Base-by-base conservation (phyloP, 192 early-diverging fungal genomes). In the Entomortierella lignicola region DNA sequence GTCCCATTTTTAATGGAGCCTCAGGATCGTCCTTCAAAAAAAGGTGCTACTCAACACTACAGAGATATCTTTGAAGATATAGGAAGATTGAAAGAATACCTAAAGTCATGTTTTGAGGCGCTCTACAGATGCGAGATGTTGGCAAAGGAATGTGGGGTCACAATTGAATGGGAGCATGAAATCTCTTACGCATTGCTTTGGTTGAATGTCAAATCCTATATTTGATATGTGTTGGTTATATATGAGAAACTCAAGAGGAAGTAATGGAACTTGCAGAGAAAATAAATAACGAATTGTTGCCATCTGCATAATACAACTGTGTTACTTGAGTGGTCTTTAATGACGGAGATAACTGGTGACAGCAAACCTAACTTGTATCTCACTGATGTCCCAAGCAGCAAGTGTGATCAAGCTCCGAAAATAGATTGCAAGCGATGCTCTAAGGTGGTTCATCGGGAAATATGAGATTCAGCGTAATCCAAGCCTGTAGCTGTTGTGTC, bases 81-180 rank as follows among this genome's bases (percentile, higher is more conserved):
- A n/a, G 37, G 21, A 13, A 37, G 31, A 25, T 30, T 64, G 13
- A 64, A 64, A 34, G 32, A 64, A n/a, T 64, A 64, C n/a, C 32
- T 64, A 23, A 64, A 64, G 34, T 25, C n/a, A 23, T 64, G 63
- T 18, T 54, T 64, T 30, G 63, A 50, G 21, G 52, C 54, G 32
- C 21, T 64, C 26, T 64, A 64, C 26, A 29, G 63, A 44, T 31
- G 34, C 23, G 63, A 64, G 51, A 54, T 64, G 63, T 12, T 54
- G 63, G 63, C 63, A 26, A 64, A 29, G 25, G 63, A 64, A 41
- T 64, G 52, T 31, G 63, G 51, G 4, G 23, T 32, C 17, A 21
- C 12, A 18, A 63, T 63, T 41, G 26, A 11, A 29, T 63, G 60
- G 60, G 27, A 11, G 1, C 29, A 51, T 0, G 44, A 32, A 4